Evolutionary conservation across 129 eudicot genomes (phyloP).

Genomic region (Flaveria linearis): DNA sequence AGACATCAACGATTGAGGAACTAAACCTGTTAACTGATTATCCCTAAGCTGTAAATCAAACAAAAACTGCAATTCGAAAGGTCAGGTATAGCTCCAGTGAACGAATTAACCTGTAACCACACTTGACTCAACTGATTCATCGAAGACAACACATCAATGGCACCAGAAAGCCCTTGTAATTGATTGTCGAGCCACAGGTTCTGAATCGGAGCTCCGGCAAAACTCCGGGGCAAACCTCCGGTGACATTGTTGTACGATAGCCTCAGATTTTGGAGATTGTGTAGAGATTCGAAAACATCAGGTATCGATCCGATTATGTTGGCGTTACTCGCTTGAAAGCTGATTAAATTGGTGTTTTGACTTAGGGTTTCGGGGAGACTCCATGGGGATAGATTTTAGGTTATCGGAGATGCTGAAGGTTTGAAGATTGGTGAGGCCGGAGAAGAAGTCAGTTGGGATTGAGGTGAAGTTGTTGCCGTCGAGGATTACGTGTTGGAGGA

Average conservation of each 20-base stretch:
- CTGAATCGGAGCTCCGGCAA: background rate
- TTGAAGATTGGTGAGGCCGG: constrained; percentile 38
- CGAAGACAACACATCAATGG: background rate
- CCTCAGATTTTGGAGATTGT: background rate
- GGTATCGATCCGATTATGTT: constrained; percentile 44
- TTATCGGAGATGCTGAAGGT: constrained; percentile 33
- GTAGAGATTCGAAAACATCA: constrained; percentile 32
- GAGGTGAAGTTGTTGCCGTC: constrained; percentile 44
- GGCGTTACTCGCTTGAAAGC: constrained; percentile 26
- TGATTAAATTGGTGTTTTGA: constrained; percentile 20
- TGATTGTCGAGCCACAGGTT: background rate
- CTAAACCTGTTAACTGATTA: constrained; percentile 9
- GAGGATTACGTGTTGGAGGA: constrained; percentile 29
- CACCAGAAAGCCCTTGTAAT: constrained; percentile 6
- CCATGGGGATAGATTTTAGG: constrained; percentile 40
- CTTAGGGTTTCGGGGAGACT: constrained; percentile 25
- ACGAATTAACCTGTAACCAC: background rate
- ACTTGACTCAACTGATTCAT: background rate
- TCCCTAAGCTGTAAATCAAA: constrained; percentile 9
- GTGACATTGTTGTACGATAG: constrained; percentile 16
- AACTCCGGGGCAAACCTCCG: background rate
- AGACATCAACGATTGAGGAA: background rate
- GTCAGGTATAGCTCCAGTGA: constrained; percentile 20
- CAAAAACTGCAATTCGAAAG: background rate
- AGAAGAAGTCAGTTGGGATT: constrained; percentile 26